Conservation (phyloP, 805 yeast species). For the Kockiozyma suomiensis region DNA sequence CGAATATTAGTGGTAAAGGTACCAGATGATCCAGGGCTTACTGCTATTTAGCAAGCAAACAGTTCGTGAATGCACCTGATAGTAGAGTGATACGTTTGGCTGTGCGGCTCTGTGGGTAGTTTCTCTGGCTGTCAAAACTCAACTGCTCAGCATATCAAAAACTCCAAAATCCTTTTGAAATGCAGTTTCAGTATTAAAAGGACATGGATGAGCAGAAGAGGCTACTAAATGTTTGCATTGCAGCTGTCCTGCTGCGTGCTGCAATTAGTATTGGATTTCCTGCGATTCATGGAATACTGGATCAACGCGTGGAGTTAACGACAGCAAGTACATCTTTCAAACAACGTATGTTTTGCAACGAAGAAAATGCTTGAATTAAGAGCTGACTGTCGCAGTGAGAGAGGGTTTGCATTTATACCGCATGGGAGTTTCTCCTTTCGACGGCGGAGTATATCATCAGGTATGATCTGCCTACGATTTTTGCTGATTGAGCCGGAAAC, state of each 20-base stretch:
- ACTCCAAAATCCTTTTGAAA: too few relatives aligned
- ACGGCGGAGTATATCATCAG: constrained; percentile 86
- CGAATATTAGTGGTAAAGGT: too few relatives aligned
- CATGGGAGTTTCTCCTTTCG: constrained; percentile 65
- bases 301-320: constrained; percentile 61
- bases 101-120: too few relatives aligned
- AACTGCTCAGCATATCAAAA: too few relatives aligned
- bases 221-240: constrained; percentile 5
- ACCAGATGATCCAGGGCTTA: too few relatives aligned
- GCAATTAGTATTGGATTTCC: constrained; percentile 16
- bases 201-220: not conserved
- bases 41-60: too few relatives aligned
- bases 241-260: constrained; percentile 16
- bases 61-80: not conserved
- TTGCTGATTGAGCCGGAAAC: not conserved
- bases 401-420: constrained; percentile 68
- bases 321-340: constrained; percentile 75
- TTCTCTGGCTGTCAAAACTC: too few relatives aligned
- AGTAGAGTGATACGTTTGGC: not conserved
- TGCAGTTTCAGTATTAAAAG: too few relatives aligned
- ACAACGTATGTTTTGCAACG: constrained; percentile 45
- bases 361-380: too few relatives aligned
- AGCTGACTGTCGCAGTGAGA: constrained; percentile 40
- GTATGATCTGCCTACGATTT: not conserved
- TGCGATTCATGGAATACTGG: constrained; percentile 41